These are phyloP conservation scores for Solanum lycopersicoides DNA, from an alignment of 257 asterid species.

Conservation along the genomic window DNA sequence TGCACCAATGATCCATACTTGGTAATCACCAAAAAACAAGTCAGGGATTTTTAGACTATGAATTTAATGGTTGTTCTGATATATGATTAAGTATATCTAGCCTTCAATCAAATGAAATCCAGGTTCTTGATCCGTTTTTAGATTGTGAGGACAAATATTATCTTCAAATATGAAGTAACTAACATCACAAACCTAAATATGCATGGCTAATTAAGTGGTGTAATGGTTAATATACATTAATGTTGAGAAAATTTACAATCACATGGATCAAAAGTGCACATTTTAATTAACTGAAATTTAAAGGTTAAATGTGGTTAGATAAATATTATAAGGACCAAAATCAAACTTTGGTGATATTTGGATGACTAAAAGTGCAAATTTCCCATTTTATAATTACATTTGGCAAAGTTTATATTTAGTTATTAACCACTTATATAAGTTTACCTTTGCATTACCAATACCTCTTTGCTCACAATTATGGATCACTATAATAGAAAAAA, in stretches of 20 bases:
- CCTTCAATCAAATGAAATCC: background rate
- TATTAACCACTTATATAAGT: background rate
- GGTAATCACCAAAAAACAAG: background rate
- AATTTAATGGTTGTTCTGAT: background rate
- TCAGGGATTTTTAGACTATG: background rate
- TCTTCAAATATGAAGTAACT: background rate
- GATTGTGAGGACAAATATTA: background rate
- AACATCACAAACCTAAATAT: background rate
- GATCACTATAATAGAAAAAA: background rate
- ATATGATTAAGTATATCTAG: background rate
- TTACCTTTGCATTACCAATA: background rate
- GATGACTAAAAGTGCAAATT: background rate
- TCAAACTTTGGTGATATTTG: too few species aligned
- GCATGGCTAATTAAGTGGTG: background rate
- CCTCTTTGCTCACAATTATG: background rate
- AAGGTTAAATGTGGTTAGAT: too few species aligned
- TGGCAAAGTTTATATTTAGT: background rate
- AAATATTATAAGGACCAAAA: background rate
- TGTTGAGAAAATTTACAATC: background rate
- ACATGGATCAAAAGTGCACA: background rate
- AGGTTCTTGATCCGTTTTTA: background rate
- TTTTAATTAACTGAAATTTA: too few species aligned
- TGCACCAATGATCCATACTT: conserved; percentile 4
- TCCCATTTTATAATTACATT: background rate
- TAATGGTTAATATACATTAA: background rate